phyloP scores from a whole-genome alignment of 2,329 filamentous ascomycete genomes.

The Nigrospora oryzae region DNA sequence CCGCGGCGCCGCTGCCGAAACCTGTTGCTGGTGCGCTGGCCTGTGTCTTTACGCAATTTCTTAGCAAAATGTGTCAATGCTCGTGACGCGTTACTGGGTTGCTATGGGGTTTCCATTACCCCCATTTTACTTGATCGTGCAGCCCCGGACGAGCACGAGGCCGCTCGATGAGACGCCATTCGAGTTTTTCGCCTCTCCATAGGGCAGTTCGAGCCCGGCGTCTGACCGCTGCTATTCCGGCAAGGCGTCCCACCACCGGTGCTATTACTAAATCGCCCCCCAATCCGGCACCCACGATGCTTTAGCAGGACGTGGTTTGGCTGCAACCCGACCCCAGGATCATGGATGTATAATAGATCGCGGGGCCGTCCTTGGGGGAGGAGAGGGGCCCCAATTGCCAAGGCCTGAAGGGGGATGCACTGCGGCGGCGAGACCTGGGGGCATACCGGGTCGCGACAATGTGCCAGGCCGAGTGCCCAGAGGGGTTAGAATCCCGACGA shows the following conservation, averaged over 20 bases:
- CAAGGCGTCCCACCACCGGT: too few species aligned
- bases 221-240: background rate
- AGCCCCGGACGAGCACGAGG: conserved; percentile 1
- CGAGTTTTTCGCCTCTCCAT: background rate
- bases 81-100: conserved; percentile 7
- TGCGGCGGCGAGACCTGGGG: too few species aligned
- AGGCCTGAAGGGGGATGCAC: too few species aligned
- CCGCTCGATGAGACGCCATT: conserved; percentile 1
- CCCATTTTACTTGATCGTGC: conserved; percentile 2
- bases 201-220: background rate
- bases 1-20: too few species aligned
- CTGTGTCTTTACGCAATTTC: conserved; percentile 4
- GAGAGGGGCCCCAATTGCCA: too few species aligned
- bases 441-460: too few species aligned
- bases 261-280: background rate
- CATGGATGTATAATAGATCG: too few species aligned
- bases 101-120: conserved; percentile 2
- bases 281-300: background rate
- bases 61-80: conserved; percentile 5
- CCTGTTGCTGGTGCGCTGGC: background rate
- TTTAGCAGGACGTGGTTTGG: background rate
- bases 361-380: too few species aligned
- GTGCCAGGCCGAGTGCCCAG: too few species aligned
- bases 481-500: too few species aligned
- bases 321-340: too few species aligned